Base-by-base conservation (phyloP, 441 rosid genomes). In the Macaranga tanarius region DNA sequence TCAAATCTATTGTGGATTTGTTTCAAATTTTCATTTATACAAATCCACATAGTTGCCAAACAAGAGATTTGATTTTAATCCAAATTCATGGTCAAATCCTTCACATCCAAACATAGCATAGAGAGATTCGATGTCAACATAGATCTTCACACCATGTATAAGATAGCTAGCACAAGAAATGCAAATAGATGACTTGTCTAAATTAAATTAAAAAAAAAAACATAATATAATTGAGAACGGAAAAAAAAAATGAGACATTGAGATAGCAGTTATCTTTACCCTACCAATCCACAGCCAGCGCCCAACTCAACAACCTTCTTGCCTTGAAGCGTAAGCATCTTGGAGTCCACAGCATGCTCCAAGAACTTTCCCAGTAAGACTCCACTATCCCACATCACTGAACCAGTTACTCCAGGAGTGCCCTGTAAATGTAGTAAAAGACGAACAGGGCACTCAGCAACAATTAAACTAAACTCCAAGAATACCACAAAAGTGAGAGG, bases 301-400 rank as follows among this genome's bases (percentile, higher is more conserved):
- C 99, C 97, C 80, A 94, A 82, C 79, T 94, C 99, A 10, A 90
- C 65, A 63, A 86, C 85, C 81, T 90, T 94, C 84, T 92, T 90
- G 78, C 87, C 93, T 55, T 82, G 84, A 75, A 94, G 87, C 62
- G 77, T 62, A 77, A 94, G 96, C 85, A 77, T 54, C 34, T 82
- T 74, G 1, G 88, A 87, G 74, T 94, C 97, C 70, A 90, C 97
- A 20, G 97, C 92, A 67, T 94, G 96, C 77, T 92, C 97, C 70
- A 94, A 74, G 80, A 94, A 92, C 88, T 94, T 94, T 61, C 92
- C 95, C 70, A 94, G 70, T 61, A 92, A 92, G 64, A 89, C 86
- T 20, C 97, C 98, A 82, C 96, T 89, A 71, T 92, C 98, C 97
- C 97, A 92, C 93, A 90, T 89, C 71, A 92, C 97, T 26, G 93